phyloP scores from a whole-genome alignment of 805 yeast genomes.

The Saccharomycopsis fodiens region DNA sequence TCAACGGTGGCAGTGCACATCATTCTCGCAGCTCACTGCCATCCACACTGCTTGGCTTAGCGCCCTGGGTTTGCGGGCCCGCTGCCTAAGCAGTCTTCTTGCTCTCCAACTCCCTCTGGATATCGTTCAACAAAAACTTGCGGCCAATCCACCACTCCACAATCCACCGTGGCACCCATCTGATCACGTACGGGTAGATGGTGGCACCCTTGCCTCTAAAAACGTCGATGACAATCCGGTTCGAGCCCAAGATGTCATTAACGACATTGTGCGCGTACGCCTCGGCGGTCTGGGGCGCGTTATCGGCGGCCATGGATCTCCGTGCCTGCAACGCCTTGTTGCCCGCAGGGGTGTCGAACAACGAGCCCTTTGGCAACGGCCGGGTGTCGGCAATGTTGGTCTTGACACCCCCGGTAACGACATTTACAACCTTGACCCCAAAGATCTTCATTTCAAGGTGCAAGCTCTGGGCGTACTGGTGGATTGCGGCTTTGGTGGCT shows the following conservation, averaged over 20 bases:
- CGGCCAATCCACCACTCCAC: constrained; percentile 34
- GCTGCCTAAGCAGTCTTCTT: constrained; percentile 4
- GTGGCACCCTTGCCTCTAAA: constrained; percentile 48
- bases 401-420: constrained; percentile 69
- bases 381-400: constrained; percentile 65
- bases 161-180: constrained; percentile 38
- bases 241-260: constrained; percentile 35
- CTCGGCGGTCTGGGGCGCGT: constrained; percentile 54
- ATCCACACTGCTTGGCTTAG: too few species aligned
- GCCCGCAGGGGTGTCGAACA: constrained; percentile 46
- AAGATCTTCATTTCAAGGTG: constrained; percentile 64
- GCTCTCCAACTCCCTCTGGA: constrained; percentile 27
- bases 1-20: too few species aligned
- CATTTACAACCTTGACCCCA: constrained; percentile 61
- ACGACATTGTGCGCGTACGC: constrained; percentile 49
- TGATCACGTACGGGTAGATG: constrained; percentile 29
- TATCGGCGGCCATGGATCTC: constrained; percentile 50
- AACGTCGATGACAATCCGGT: constrained; percentile 35
- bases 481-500: constrained; percentile 69
- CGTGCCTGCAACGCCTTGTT: constrained; percentile 41
- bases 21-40: too few species aligned
- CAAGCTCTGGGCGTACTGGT: constrained; percentile 56
- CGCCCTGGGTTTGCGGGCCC: neutral
- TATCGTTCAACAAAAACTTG: constrained; percentile 34
- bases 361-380: constrained; percentile 47